Evolutionary conservation across 768 basidiomycete species (phyloP), one percentile per base, ranked within the genome.

Genomic region (Amanita exitialis): DNA sequence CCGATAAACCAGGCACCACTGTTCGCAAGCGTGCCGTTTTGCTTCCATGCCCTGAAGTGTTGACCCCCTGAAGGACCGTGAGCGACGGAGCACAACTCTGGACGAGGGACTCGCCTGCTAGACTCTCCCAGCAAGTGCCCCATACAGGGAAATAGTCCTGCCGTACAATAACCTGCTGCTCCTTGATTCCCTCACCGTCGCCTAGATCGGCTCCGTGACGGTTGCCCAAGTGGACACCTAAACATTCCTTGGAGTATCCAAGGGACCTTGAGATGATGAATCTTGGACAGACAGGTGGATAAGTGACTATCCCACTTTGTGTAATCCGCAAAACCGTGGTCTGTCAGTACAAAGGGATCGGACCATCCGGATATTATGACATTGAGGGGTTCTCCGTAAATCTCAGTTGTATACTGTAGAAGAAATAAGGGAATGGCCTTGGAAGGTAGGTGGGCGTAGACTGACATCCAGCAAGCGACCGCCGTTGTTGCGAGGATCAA

Each of bases 91-190:
- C 54, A 6, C 25, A n/a, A 37, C 15, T 18, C 23, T 25, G 25
- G 25, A 15, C 47, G 6, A 34, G 46, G 8, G 18, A 54, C 64
- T 48, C 45, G 74, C 83, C 83, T 56, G 81, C 74, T 20, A 92
- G 64, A 58, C 80, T 88, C 71, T 93, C 90, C 86, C 90, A 90
- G 64, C 90, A 93, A 0, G 88, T 88, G 23, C 90, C 90, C 75
- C 80, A 82, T 32, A 82, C 66, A 3, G 89, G 87, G 54, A 76
- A 75, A 65, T 89, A 90, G 54, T 82, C 71, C 57, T 93, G 90
- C 20, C 90, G 78, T 20, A 81, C 83, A 43, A 92, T 76, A 61
- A 81, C 77, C 54, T 80, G 75, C 61, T 93, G 83, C 0, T 68
- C 62, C 61, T 83, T 82, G 58, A 74, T 75, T 2, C 81, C 81